Conservation (phyloP, 176 grass and related monocot species). For the Carex scoparia region DNA sequence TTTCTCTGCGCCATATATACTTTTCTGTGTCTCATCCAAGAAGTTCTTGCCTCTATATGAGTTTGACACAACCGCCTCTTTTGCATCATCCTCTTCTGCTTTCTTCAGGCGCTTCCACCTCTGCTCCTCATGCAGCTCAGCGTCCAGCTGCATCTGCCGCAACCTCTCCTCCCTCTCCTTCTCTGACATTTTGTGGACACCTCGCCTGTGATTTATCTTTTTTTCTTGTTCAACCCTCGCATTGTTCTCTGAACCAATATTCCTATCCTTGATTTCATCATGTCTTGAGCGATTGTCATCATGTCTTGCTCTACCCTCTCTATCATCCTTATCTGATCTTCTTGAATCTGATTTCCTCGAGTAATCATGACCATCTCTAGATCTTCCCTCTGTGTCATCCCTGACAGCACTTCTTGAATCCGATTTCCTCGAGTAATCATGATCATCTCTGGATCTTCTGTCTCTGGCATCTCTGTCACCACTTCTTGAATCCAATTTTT, state of each 20-base stretch:
- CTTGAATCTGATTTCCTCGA: conserved; percentile 37
- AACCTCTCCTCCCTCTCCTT: conserved; percentile 78
- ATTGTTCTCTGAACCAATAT: conserved; percentile 37
- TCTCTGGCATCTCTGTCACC: conserved; percentile 9
- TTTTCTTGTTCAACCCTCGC: conserved; percentile 31
- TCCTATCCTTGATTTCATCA: conserved; percentile 15
- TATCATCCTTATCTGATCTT: conserved; percentile 21
- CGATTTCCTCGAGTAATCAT: not conserved
- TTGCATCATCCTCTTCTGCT: conserved; percentile 54
- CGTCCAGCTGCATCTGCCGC: conserved; percentile 73
- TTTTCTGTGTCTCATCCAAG: conserved; percentile 73
- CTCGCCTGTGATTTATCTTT: conserved; percentile 34
- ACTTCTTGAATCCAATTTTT: not conserved
- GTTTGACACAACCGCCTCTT: conserved; percentile 36
- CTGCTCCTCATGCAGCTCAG: conserved; percentile 85
- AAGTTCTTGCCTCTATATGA: conserved; percentile 72
- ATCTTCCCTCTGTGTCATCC: conserved; percentile 18
- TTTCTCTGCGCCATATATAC: conserved; percentile 74
- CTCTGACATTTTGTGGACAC: conserved; percentile 70
- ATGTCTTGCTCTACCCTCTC: not conserved
- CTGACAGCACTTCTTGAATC: conserved; percentile 14
- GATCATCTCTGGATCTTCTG: not conserved
- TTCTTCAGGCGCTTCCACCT: conserved; percentile 86
- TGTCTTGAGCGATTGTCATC: not conserved
- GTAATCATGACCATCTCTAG: conserved; percentile 30